Evolutionary conservation across 1,139 yeast species (phyloP).

Genomic region (Geotrichum reessii): DNA sequence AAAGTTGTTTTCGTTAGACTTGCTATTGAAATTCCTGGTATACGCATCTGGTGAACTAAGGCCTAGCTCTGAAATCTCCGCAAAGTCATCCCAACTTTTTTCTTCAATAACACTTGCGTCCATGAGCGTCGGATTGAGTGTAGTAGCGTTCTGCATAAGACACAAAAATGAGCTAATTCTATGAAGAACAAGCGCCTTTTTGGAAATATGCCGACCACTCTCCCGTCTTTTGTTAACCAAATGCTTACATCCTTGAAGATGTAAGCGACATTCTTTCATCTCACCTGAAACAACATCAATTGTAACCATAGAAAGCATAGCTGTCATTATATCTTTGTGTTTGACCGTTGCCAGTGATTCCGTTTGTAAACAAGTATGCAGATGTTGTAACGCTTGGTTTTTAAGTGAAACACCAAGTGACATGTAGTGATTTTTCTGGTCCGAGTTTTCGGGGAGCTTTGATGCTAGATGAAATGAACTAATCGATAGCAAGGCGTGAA

Average conservation of each 20-base stretch:
- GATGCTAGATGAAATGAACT: slow-evolving; percentile 77
- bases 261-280: slow-evolving; percentile 76
- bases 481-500: slow-evolving; percentile 77
- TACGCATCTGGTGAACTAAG: slow-evolving; percentile 16
- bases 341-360: slow-evolving; percentile 33
- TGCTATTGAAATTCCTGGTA: slow-evolving; percentile 11
- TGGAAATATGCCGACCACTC: slow-evolving; percentile 58
- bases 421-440: slow-evolving; percentile 63
- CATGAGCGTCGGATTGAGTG: slow-evolving; percentile 24
- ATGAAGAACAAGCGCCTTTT: slow-evolving; percentile 73
- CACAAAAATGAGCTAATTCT: slow-evolving; percentile 72
- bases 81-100: slow-evolving; percentile 17
- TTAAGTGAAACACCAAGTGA: slow-evolving; percentile 69
- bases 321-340: slow-evolving; percentile 78
- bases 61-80: slow-evolving; percentile 17
- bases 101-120: slow-evolving; percentile 17
- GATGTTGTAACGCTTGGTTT: slow-evolving; percentile 65
- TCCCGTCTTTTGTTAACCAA: slow-evolving; percentile 66
- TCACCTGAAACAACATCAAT: slow-evolving; percentile 91
- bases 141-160: slow-evolving; percentile 57
- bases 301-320: slow-evolving; percentile 79
- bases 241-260: slow-evolving; percentile 69
- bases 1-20: background rate
- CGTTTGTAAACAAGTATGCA: slow-evolving; percentile 57
- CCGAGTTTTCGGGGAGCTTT: slow-evolving; percentile 55